Base-by-base conservation (phyloP, 208 protist species). In the Trypanosoma vivax region DNA sequence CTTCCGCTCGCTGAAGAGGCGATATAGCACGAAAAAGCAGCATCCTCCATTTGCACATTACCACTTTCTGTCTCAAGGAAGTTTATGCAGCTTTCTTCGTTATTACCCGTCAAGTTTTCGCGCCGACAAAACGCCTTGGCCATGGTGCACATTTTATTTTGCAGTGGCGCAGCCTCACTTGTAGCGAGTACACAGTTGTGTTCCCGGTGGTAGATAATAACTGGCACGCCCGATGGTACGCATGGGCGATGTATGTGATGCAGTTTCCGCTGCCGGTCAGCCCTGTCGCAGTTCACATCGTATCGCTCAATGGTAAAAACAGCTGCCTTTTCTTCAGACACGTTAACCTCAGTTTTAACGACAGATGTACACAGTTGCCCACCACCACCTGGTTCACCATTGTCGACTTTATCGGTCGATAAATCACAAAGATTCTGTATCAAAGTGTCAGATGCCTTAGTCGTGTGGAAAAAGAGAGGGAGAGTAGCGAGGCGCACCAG, bases 381-480 rank as follows among this genome's bases (percentile, higher is more conserved):
- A 30, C 39, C n/a, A 33, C 5, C 29, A 21, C 55, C 29, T 30
- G 42, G 25, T 16, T 27, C 25, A 34, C 54, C 2, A 29, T 24
- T n/a, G 52, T 28, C 37, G 46, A 48, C n/a, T 28, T 1, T 16
- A 48, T 37, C 25, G 16, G 19, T 31, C 14, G 35, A 49, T 47
- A 3, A n/a, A 28, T 50, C 0, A 7, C 42, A 41, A 30, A 73
- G 73, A 53, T 49, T 48, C 40, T 16, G 42, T 9, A n/a, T 40
- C 38, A 19, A 3, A 30, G 6, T 40, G 55, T 48, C 55, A 60
- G 14, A 53, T 11, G 69, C 54, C 5, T 58, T 29, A 3, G 82
- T 80, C 25, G 85, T 69, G 55, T 90, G 79, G 6, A 90, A 33
- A 61, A 85, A 90, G 30, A 85, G 58, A 16, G 75, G 71, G 33